Percentiles rank a stretch among this genome's conserved stretches.
These are phyloP conservation scores for Verticillium zaregamsianum DNA, from an alignment of 2,329 filamentous ascomycete species.

Conservation along the genomic window DNA sequence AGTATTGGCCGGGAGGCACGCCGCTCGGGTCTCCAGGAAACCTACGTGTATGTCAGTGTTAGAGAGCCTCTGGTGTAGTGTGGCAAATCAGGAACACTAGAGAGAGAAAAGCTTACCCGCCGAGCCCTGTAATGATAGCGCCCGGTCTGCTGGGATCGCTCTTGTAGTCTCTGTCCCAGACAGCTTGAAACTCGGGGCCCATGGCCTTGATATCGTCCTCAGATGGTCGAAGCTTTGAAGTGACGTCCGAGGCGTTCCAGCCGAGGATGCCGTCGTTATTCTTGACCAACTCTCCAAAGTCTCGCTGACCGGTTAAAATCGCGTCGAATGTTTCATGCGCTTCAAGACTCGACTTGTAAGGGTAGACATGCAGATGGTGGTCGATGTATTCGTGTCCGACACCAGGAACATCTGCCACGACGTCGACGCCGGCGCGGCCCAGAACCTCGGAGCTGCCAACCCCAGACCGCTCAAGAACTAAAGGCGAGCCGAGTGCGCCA, in stretches of 20 bases:
- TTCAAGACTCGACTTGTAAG: slow-evolving; percentile 35
- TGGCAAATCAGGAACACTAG: slow-evolving; percentile 3
- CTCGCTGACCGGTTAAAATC: slow-evolving; percentile 42
- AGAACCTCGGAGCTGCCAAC: slow-evolving; percentile 48
- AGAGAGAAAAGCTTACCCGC: slow-evolving; percentile 17
- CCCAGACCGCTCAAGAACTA: slow-evolving; percentile 59
- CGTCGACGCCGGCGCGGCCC: slow-evolving; percentile 37
- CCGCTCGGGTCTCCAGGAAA: slow-evolving; percentile 37
- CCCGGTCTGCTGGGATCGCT: slow-evolving; percentile 37
- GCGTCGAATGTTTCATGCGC: slow-evolving; percentile 39
- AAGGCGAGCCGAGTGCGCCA: slow-evolving; percentile 49
- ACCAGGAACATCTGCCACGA: slow-evolving; percentile 42
- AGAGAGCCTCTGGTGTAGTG: no score
- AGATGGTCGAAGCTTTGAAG: slow-evolving; percentile 51
- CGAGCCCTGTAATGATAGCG: slow-evolving; percentile 36
- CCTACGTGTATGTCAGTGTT: slow-evolving; percentile 6
- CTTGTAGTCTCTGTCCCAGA: slow-evolving; percentile 53
- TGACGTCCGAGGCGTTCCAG: slow-evolving; percentile 54
- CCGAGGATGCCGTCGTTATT: slow-evolving; percentile 46
- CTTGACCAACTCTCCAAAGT: slow-evolving; percentile 38
- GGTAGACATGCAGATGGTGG: slow-evolving; percentile 48
- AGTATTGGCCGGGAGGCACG: slow-evolving; percentile 40
- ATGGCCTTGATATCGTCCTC: slow-evolving; percentile 46
- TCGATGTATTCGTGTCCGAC: slow-evolving; percentile 53
- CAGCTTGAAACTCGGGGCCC: slow-evolving; percentile 45